Conservation (phyloP, 345 rosid genomes). For the Hibiscus syriacus region DNA sequence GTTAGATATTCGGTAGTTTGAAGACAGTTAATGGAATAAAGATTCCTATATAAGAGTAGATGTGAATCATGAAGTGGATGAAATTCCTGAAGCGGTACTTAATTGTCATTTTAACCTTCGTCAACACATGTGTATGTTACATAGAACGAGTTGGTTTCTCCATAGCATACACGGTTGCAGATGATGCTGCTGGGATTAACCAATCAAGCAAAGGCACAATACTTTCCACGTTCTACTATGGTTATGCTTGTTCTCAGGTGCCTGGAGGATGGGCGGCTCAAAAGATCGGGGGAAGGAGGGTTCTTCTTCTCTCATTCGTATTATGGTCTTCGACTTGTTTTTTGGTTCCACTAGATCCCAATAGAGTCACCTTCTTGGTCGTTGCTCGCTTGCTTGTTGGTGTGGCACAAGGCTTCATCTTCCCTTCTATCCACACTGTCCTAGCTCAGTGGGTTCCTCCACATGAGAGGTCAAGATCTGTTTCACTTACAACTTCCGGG, state of each 20-base stretch:
- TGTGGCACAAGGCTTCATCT: conserved; percentile 45
- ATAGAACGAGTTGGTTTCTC: conserved; percentile 97
- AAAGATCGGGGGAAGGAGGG: conserved; percentile 77
- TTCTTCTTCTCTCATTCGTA: conserved; percentile 82
- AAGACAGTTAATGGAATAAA: conserved; percentile 13
- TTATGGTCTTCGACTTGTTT: conserved; percentile 90
- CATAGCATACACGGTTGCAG: conserved; percentile 12
- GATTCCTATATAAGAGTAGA: conserved; percentile 13
- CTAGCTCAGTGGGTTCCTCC: conserved; percentile 97
- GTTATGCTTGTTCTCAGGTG: conserved; percentile 92
- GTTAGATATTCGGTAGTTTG: conserved; percentile 7
- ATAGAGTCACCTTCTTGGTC: conserved; percentile 46
- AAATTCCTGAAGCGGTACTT: conserved; percentile 70
- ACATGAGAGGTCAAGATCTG: conserved; percentile 94
- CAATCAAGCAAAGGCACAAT: conserved; percentile 83
- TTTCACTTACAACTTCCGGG: conserved; percentile 90
- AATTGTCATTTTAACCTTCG: conserved; percentile 78
- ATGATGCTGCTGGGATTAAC: background rate
- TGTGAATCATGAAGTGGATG: conserved; percentile 39
- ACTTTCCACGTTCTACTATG: conserved; percentile 81
- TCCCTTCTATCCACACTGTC: background rate
- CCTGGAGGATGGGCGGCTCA: conserved; percentile 99
- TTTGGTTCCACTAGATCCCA: conserved; percentile 19
- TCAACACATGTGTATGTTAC: conserved; percentile 76
- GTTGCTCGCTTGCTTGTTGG: conserved; percentile 90